A percentile compares a stretch with the other conserved stretches of the same genome.
Evolutionary conservation across 1,284 basidiomycete species (phyloP).

Genomic region (Tranzscheliella williamsii): DNA sequence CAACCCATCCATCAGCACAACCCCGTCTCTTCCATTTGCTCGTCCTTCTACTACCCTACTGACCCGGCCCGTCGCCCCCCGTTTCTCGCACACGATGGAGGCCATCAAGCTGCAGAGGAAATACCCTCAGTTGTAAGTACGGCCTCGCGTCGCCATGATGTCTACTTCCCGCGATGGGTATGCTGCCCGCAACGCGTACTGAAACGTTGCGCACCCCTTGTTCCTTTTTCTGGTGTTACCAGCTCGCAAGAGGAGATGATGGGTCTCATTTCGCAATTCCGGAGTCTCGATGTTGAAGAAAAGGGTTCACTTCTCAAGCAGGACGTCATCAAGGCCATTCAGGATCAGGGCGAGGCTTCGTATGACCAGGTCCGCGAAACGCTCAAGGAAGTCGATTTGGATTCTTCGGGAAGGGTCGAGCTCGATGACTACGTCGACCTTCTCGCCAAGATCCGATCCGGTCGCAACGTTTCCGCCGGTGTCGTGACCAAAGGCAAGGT

Average conservation of each 20-base stretch:
- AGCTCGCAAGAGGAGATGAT: conserved; percentile 61
- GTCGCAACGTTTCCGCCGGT: conserved; percentile 63
- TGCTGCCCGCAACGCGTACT: too few relatives aligned
- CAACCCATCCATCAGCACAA: not conserved
- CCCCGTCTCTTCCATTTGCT: not conserved
- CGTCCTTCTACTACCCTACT: not conserved
- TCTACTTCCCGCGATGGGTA: too few relatives aligned
- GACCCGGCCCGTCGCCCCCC: not conserved
- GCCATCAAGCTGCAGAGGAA: conserved; percentile 87
- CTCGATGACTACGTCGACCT: conserved; percentile 98
- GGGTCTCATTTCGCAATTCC: conserved; percentile 54
- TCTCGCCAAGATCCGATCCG: conserved; percentile 74
- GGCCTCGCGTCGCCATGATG: not conserved
- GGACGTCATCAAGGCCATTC: conserved; percentile 54
- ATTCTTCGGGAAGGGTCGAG: conserved; percentile 93
- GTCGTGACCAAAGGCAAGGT: conserved; percentile 74
- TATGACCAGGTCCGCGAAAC: conserved; percentile 67
- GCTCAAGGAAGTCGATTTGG: conserved; percentile 89
- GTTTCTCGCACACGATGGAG: conserved; percentile 75
- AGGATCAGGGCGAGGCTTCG: conserved; percentile 48
- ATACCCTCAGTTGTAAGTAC: conserved; percentile 86
- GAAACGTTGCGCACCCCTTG: too few relatives aligned
- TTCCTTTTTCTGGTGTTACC: not conserved
- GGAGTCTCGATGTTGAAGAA: conserved; percentile 56
- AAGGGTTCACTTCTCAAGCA: conserved; percentile 55